Evolutionary conservation across 805 yeast genomes (phyloP).

Genomic region (Myxozyma mucilagina): DNA sequence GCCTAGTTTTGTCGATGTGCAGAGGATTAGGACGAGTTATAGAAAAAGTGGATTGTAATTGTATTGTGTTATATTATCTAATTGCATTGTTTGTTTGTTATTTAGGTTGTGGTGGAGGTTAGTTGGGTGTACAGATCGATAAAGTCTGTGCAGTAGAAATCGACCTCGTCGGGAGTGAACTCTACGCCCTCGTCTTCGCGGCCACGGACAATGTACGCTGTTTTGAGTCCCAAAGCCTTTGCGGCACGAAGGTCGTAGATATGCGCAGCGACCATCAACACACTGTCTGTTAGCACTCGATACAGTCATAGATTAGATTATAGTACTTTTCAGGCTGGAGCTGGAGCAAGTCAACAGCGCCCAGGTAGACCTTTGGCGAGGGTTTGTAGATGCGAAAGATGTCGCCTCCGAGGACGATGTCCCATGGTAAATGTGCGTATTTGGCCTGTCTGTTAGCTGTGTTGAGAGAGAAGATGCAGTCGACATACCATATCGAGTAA

Average conservation of each 20-base stretch:
- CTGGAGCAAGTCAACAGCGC: conserved; percentile 23
- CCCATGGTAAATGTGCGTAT: conserved; percentile 29
- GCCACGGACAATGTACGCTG: conserved; percentile 23
- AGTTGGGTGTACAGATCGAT: conserved; percentile 17
- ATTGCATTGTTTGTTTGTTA: background rate
- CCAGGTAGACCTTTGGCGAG: conserved; percentile 23
- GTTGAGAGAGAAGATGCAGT: background rate
- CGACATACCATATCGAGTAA: conserved; percentile 26
- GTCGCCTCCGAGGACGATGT: conserved; percentile 27
- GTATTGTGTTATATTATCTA: too few relatives aligned
- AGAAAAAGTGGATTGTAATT: background rate
- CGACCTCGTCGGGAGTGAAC: conserved; percentile 18
- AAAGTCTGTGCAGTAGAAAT: conserved; percentile 13
- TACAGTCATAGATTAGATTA: background rate
- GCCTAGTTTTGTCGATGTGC: conserved; percentile 19
- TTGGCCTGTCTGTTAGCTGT: conserved; percentile 18
- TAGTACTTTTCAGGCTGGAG: conserved; percentile 26
- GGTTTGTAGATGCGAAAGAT: conserved; percentile 29
- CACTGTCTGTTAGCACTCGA: conserved; percentile 4
- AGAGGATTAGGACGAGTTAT: conserved; percentile 2
- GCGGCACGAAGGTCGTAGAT: conserved; percentile 29
- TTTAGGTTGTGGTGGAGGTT: background rate
- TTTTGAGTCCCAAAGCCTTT: conserved; percentile 12
- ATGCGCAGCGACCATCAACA: conserved; percentile 31
- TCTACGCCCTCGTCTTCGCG: conserved; percentile 21